Evolutionary conservation across 257 asterid genomes (phyloP), one percentile per base, ranked within the genome.

Genomic region (Nicotiana tabacum): DNA sequence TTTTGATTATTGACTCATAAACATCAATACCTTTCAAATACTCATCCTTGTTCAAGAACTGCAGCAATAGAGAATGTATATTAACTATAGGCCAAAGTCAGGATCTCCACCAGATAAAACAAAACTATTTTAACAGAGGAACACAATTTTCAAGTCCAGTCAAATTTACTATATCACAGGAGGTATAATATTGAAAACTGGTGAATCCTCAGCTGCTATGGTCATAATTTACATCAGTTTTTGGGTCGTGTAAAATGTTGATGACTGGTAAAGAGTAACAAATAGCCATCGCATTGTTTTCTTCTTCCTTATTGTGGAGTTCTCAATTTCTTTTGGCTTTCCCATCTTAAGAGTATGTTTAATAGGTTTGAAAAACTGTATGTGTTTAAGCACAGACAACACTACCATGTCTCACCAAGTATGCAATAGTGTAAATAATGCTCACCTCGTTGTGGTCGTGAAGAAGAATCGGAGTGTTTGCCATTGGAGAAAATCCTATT

Each of bases 401-500:
- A 69, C 69, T 64, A 29, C 57, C 10, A 21, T 24, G 78, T 46
- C 37, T 9, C 78, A 72, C 58, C 60, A 72, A 43, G 55, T 24
- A 46, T 43, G 78, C 37, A 24, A 46, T 69, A 69, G 24, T 24
- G 27, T 43, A 72, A 43, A 18, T 72, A 85, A 77, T 64, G 77
- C 64, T 56, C 86, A 93, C 99, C 99, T 96, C 98, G 62, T 96
- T 91, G 90, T 96, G 99, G 86, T 94, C 98, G 51, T 96, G 99
- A 83, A 96, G 99, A 70, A 94, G 92, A 90, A 94, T 90, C 78
- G 98, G 98, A 78, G 99, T 96, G 89, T 94, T 96, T 21, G 95
- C 92, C 99, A 96, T 94, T 13, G 99, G 99, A 85, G 99, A 96
- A 85, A 96, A 96, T 84, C 98, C 99, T 83, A 96, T 90, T 35